Conservation (phyloP, 2,329 filamentous ascomycete genomes). For the Talaromyces sp. region DNA sequence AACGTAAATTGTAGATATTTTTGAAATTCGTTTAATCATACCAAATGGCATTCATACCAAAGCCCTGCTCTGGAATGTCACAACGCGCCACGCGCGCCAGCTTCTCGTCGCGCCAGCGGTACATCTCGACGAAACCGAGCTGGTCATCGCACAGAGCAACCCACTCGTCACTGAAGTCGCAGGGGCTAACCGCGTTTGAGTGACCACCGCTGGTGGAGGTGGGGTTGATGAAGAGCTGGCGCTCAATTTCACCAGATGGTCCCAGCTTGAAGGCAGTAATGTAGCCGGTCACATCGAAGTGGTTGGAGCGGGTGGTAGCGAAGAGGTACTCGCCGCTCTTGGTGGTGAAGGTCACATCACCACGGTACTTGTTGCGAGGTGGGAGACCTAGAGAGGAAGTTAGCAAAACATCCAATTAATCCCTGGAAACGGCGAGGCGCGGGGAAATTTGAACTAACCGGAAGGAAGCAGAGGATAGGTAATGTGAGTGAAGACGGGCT, state of each 20-base stretch:
- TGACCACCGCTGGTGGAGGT: slow-evolving; percentile 87
- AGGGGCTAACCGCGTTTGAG: slow-evolving; percentile 83
- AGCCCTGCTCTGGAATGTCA: slow-evolving; percentile 81
- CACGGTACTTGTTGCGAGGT: slow-evolving; percentile 68
- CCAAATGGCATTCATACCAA: slow-evolving; percentile 97
- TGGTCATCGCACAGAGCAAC: slow-evolving; percentile 88
- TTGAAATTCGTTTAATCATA: slow-evolving; percentile 62
- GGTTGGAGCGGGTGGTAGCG: slow-evolving; percentile 79
- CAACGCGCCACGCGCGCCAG: slow-evolving; percentile 75
- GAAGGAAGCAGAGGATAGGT: slow-evolving; percentile 79
- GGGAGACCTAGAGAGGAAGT: slow-evolving; percentile 33
- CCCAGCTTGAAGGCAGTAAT: slow-evolving; percentile 76
- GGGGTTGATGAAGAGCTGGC: slow-evolving; percentile 77
- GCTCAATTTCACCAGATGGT: slow-evolving; percentile 70
- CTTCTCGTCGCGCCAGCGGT: slow-evolving; percentile 82
- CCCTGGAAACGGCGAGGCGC: not conserved
- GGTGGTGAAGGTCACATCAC: slow-evolving; percentile 78
- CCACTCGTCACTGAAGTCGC: slow-evolving; percentile 85
- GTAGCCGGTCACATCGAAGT: slow-evolving; percentile 75
- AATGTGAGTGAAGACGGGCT: slow-evolving; percentile 77
- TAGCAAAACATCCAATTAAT: not conserved
- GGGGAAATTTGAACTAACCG: slow-evolving; percentile 50
- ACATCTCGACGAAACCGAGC: slow-evolving; percentile 84
- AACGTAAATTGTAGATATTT: slow-evolving; percentile 5
- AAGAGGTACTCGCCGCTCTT: slow-evolving; percentile 75